phyloP scores from a whole-genome alignment of 2,329 filamentous ascomycete genomes.

The Zymoseptoria ardabiliae region DNA sequence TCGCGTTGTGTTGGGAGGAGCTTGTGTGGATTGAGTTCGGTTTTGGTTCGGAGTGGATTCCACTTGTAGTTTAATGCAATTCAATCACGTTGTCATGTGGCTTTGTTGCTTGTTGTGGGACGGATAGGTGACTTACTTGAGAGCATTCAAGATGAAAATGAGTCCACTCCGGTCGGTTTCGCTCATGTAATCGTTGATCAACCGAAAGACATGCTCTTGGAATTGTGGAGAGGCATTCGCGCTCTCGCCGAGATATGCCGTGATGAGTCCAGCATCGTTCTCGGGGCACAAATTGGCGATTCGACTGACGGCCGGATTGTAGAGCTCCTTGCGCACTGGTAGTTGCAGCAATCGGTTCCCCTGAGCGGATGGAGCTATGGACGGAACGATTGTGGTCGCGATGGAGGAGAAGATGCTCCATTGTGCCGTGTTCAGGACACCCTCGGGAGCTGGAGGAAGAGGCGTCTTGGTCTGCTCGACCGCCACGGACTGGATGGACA shows the following conservation, averaged over 20 bases:
- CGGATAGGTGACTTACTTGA: conserved; percentile 44
- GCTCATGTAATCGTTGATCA: conserved; percentile 44
- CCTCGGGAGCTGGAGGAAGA: conserved; percentile 36
- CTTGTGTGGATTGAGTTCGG: background rate
- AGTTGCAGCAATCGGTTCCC: conserved; percentile 23
- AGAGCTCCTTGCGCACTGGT: conserved; percentile 19
- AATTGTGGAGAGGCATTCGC: conserved; percentile 46
- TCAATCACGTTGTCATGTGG: background rate
- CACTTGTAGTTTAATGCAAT: background rate
- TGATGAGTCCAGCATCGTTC: conserved; percentile 32
- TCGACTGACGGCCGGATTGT: conserved; percentile 47
- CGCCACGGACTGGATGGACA: conserved; percentile 12
- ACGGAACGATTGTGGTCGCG: conserved; percentile 52
- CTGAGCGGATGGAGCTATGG: conserved; percentile 5
- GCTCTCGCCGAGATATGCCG: conserved; percentile 26
- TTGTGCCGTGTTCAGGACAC: conserved; percentile 48
- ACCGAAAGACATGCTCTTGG: conserved; percentile 42
- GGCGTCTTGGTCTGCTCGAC: conserved; percentile 12
- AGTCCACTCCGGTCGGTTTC: conserved; percentile 43
- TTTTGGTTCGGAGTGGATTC: background rate
- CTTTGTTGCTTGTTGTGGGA: background rate
- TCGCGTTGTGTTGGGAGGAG: conserved; percentile 11
- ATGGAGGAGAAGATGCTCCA: conserved; percentile 54
- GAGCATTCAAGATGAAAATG: conserved; percentile 44
- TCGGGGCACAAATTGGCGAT: conserved; percentile 36